phyloP scores from a whole-genome alignment of 2,329 filamentous ascomycete genomes.

The Fusarium robinianum region DNA sequence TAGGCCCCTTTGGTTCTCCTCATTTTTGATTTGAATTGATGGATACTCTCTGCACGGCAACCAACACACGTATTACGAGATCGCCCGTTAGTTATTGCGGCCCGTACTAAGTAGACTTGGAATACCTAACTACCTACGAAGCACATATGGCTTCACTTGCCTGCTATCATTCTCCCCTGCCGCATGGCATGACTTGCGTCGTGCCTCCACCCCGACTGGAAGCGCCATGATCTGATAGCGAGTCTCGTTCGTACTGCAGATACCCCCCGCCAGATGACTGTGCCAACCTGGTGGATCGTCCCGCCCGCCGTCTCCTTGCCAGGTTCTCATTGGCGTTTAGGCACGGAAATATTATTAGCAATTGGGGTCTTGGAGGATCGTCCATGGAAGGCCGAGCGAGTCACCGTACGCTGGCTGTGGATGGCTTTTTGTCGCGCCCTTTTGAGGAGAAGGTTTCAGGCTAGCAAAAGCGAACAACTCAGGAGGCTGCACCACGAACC shows the following conservation, averaged over 20 bases:
- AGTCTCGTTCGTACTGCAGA: constrained; percentile 27
- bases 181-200: constrained; percentile 34
- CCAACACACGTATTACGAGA: no score
- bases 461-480: constrained; percentile 23
- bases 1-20: no score
- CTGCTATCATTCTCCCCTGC: constrained; percentile 8
- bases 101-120: background rate
- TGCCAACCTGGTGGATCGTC: constrained; percentile 34
- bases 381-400: constrained; percentile 9
- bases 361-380: constrained; percentile 19
- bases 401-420: constrained; percentile 11
- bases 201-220: constrained; percentile 16
- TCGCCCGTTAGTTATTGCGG: background rate
- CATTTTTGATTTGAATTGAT: no score
- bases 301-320: constrained; percentile 16
- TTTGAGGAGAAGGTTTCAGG: constrained; percentile 16
- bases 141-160: no score
- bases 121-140: background rate
- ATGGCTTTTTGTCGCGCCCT: constrained; percentile 6
- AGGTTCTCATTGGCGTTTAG: constrained; percentile 29
- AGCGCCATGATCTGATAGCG: constrained; percentile 34
- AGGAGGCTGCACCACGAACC: constrained; percentile 30
- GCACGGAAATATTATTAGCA: constrained; percentile 22
- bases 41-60: no score
- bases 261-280: constrained; percentile 28